These are phyloP conservation scores for Sporobolomyces pararoseus DNA, from an alignment of 768 basidiomycete species.

Conservation along the genomic window DNA sequence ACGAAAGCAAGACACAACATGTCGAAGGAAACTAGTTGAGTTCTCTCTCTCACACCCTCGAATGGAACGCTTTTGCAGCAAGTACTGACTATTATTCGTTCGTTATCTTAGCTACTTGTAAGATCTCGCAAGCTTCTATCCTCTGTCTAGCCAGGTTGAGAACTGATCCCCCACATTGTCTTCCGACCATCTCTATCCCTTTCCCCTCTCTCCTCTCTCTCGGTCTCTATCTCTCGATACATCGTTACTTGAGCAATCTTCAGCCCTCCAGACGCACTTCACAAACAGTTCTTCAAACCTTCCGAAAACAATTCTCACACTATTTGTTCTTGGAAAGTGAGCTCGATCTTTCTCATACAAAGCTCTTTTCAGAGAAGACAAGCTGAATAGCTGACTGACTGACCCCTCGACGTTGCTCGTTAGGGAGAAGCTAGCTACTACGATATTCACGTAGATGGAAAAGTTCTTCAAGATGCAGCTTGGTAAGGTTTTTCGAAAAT, in stretches of 20 bases:
- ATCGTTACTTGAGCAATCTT: background rate
- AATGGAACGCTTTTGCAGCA: no score
- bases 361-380: no score
- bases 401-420: no score
- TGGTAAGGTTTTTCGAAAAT: slow-evolving; percentile 56
- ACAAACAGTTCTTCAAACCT: slow-evolving; percentile 53
- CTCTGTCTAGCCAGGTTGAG: no score
- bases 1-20: background rate
- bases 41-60: background rate
- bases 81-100: no score
- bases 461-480: slow-evolving; percentile 59
- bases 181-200: background rate
- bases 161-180: no score
- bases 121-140: no score
- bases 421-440: slow-evolving; percentile 65
- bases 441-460: slow-evolving; percentile 57
- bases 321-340: slow-evolving; percentile 69
- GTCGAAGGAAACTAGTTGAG: slow-evolving; percentile 12
- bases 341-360: slow-evolving; percentile 26
- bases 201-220: background rate
- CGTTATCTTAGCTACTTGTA: slow-evolving; percentile 20
- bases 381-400: no score
- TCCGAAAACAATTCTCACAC: slow-evolving; percentile 56
- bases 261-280: slow-evolving; percentile 47
- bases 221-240: no score